These are phyloP conservation scores for Malus asiatica DNA, from an alignment of 306 rosid species.

Conservation along the genomic window DNA sequence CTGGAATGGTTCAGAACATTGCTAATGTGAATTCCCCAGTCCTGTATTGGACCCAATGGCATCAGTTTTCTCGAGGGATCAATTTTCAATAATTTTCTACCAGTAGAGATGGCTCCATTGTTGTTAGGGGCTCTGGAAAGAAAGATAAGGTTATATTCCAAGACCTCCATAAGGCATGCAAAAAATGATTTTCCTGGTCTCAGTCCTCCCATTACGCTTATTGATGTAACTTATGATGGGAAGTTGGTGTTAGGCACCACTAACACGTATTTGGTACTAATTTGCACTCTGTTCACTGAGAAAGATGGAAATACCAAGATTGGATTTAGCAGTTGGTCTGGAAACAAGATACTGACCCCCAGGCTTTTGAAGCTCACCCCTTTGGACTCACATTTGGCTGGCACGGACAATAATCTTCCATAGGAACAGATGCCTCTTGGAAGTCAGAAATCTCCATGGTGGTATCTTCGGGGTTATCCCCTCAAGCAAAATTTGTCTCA, in stretches of 20 bases:
- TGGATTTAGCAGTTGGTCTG: constrained; percentile 80
- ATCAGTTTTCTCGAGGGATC: constrained; percentile 81
- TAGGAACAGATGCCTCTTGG: no score
- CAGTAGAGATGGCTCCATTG: constrained; percentile 81
- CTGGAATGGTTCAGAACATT: constrained; percentile 70
- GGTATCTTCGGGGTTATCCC: no score
- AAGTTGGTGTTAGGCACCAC: constrained; percentile 87
- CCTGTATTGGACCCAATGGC: constrained; percentile 81
- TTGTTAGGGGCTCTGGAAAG: constrained; percentile 83
- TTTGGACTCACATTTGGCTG: constrained; percentile 89
- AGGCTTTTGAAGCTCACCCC: constrained; percentile 84
- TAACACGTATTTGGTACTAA: constrained; percentile 69
- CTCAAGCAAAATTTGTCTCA: no score
- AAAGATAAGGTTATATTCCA: constrained; percentile 79
- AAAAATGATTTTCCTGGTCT: constrained; percentile 93
- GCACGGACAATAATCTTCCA: constrained; percentile 31
- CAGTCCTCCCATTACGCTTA: constrained; percentile 68
- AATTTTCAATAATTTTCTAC: constrained; percentile 88
- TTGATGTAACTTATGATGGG: constrained; percentile 88
- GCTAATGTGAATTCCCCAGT: constrained; percentile 45
- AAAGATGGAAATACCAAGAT: constrained; percentile 90
- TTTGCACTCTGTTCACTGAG: constrained; percentile 75
- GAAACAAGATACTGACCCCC: constrained; percentile 79
- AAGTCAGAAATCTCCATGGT: no score
- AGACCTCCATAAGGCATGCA: constrained; percentile 81